Evolutionary conservation across 164 flowering plant species (phyloP), one percentile per base, ranked within the genome.

Genomic region (Chloranthus sessilifolius): DNA sequence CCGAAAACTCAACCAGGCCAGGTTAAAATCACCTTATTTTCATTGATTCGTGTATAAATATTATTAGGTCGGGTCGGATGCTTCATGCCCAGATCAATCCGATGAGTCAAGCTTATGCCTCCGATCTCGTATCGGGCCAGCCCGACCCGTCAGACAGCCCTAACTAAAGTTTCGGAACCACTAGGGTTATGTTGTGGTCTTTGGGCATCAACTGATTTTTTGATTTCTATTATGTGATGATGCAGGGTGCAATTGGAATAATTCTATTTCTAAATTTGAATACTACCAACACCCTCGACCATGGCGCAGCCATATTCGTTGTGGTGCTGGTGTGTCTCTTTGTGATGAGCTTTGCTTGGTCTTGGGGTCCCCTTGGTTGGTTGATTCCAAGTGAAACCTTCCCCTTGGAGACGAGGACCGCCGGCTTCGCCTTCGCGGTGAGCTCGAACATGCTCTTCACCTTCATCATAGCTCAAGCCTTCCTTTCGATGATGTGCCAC

Each of bases 291-390:
- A 7, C 61, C 1, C 72, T 80, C 0, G 26, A 38, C 1, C 45
- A 41, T 2, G 33, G 47, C 1, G 50, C 53, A 7, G 76, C 79
- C 1, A 3, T 48, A 0, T 14, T 52, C 0, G 80, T 80, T 47
- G 82, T 80, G 47, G 14, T 68, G 1, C 63, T 74, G 0, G 78
- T 80, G 15, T 80, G 82, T 23, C 1, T 65, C 0, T 80, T 33
- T 30, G 82, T 80, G 8, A 55, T 61, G 63, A 53, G 70, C 0
- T 80, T 80, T 37, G 82, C 85, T 0, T 80, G 80, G 85, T 80
- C 85, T 20, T 77, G 85, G 85, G 85, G 85, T 0, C 85, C 85
- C 17, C 61, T 80, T 0, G 85, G 85, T 2, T 80, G 85, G 86
- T 55, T 80, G 51, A 76, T 81, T 17, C 87, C 87, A 0, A 78